Base-by-base conservation (phyloP, 345 rosid genomes). In the Zanthoxylum bungeanum region DNA sequence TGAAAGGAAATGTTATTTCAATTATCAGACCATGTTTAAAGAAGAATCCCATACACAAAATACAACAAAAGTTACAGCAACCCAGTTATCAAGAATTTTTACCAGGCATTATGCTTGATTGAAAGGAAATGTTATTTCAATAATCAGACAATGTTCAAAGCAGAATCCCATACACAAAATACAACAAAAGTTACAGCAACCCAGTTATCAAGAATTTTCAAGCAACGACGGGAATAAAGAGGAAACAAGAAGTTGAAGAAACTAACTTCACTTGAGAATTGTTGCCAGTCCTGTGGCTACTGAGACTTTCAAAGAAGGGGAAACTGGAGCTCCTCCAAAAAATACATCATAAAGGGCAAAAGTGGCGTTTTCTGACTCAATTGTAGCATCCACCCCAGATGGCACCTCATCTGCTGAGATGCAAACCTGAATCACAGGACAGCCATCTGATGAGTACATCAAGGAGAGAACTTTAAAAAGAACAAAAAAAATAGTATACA, bases 251-350 rank as follows among this genome's bases (percentile, higher is more conserved):
- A 73, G 27, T 52, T 28, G 12, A 14, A 63, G 42, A 57, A 57
- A 62, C 58, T 47, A 52, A 55, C 66, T 51, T 79, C 73, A 85
- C 64, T 81, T 79, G 65, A 88, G 85, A 34, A 58, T 52, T 59
- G 77, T 60, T 16, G 83, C 85, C 53, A 91, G 81, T 27, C 86
- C 92, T 61, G 57, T 73, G 49, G 89, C 85, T 46, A 86, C 86
- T 2, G 97, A 91, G 51, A 80, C 74, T 79, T 89, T 94, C 75
- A 88, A 67, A 19, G 97, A 83, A 73, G 94, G 95, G 77, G 93
- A 88, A 77, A 90, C 98, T 2, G 97, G 86, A 75, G 88, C 46
- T 79, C 76, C 85, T 47, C 97, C 97, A 11, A 86, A 83, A 82
- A 90, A 90, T 58, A 89, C 93, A 79, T 94, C 89, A 55, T 85